Evolutionary conservation across 257 asterid genomes (phyloP), one percentile per base, ranked within the genome.

Genomic region (Primulina eburnea): DNA sequence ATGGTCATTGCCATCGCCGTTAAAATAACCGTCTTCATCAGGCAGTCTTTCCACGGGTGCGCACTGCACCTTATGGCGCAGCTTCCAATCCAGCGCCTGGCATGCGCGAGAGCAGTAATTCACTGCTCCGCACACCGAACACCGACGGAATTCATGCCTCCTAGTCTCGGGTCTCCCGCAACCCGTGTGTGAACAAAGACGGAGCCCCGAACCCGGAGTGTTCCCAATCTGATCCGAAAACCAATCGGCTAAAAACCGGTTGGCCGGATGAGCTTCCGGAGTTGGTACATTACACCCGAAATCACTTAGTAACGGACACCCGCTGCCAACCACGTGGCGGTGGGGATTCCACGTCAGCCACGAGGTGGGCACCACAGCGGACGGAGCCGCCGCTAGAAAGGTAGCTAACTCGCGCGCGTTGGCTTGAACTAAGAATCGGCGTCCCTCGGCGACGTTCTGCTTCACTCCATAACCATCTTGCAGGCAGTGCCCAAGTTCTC

Each of bases 401-500:
- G 82, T 60, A 0, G 95, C 97, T 5, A 92, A 73, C 84, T 92
- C 98, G 17, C 97, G 96, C 20, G 95, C 96, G 85, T 92, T 92
- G 34, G 98, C 98, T 67, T 90, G 92, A 50, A 90, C 78, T 2
- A 90, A 75, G 72, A 87, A 87, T 0, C 92, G 84, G 6, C 98
- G 90, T 4, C 98, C 98, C 75, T 88, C 95, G 24, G 81, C 65
- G n/a, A 92, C 67, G 82, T 90, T 90, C 61, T 80, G 86, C 81
- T 85, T 87, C 73, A 90, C 95, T 37, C 98, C 98, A 66, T 92
- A 92, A 0, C 98, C 97, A 75, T 90, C 96, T 34, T 88, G 98
- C 33, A 92, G 83, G 78, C 98, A 92, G 85, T 90, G 98, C n/a
- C 98, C 98, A n/a, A 92, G 92, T 83, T 90, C 98, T 0, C 98